Base-by-base conservation (phyloP, 352 stramenopile genomes). In the Phytophthora citricola region DNA sequence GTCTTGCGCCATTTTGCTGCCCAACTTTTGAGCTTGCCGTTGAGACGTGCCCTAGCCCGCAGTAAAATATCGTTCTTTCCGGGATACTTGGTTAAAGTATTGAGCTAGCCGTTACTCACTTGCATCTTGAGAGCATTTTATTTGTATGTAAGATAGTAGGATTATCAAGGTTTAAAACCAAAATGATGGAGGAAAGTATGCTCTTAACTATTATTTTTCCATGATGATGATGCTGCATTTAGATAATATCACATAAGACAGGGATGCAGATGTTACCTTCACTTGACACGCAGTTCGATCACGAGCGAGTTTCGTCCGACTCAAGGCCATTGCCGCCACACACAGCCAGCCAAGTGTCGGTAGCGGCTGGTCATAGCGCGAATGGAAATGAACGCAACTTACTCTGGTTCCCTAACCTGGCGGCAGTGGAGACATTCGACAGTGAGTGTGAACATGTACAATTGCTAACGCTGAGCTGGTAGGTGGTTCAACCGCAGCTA, bases 391-490 rank as follows among this genome's bases (percentile, higher is more conserved):
- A 43, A 4, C 38, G 38, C 38, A 0, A 4, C 14, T 43, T 12
- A 8, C 31, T 9, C 2, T 36, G 31, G 11, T 36, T 43, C 9
- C 38, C 38, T 43, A 43, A 7, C n/a, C 36, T 63, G 54, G n/a
- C 10, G 29, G 27, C 45, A 15, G 24, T 26, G 24, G 27, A 12
- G 40, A 27, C 62, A 64, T 69, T 44, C 61, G 53, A 38, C 22
- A 12, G 20, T 1, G 43, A 12, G 45, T 45, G 57, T 58, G 46
- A 12, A 7, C 20, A 39, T 52, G 40, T 44, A n/a, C 14, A 40
- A 32, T 60, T 61, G 49, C 48, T 36, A 65, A 65, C 39, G 41
- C 43, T 56, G 38, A 20, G n/a, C n/a, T 43, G 15, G 14, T 43
- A 24, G 46, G 17, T 50, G 27, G 27, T 26, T 43, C 52, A 60